Evolutionary conservation across 345 rosid genomes (phyloP), one percentile per base, ranked within the genome.

Genomic region (Salix dunnii): DNA sequence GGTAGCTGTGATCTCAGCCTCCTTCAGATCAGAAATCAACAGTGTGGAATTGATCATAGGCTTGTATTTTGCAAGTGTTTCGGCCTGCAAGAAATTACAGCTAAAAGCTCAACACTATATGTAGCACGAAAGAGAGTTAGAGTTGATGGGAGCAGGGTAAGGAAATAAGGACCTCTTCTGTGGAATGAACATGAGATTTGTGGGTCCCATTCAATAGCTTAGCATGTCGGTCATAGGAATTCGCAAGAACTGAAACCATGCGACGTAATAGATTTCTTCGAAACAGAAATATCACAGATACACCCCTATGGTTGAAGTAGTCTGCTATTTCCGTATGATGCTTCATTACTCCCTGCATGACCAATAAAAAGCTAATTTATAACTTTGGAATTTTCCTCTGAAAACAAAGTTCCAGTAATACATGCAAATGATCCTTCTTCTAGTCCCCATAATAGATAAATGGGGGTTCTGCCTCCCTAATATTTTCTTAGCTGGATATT

Each of bases 111-210:
- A 51, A 76, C 28, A 48, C 42, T 74, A 63, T 75, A 43, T 11
- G 20, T 18, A 51, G 11, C 6, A 58, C 2, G 28, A 49, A 51
- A 30, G 62, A 42, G 49, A 55, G 66, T 14, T 17, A 63, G 68
- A 30, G 43, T 38, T 27, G 8, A 13, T 11, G 46, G 27, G 36
- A 33, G 20, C 12, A 6, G 28, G 43, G 17, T 49, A 21, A n/a
- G 28, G 33, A 72, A 61, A 72, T 61, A 69, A 35, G 36, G 14
- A 96, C 99, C 98, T 96, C 99, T 84, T 89, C 85, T 11, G 40
- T 72, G n/a, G 96, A 91, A 86, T 96, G 99, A 78, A 96, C 99
- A 82, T 96, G 99, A 81, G 99, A 91, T 85, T 92, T 92, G 79
- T 96, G 99, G 71, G 92, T 92, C 70, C 99, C 99, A 81, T 96